A percentile compares a stretch with the other conserved stretches of the same genome.
These are phyloP conservation scores for Gossypioides kirkii DNA, from an alignment of 345 rosid genomes.

Conservation along the genomic window DNA sequence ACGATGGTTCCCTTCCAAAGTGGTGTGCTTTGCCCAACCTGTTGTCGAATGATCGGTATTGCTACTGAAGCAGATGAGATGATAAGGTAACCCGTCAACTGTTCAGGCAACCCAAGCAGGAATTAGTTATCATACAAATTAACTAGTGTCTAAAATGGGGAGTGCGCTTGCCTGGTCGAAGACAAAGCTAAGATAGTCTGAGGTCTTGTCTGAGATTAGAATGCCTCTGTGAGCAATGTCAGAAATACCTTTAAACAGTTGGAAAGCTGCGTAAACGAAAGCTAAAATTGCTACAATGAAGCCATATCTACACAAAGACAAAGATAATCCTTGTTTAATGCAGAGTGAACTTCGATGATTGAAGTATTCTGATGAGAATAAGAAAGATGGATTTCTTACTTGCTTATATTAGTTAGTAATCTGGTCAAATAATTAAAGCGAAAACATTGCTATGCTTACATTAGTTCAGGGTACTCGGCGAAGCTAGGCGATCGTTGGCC, in stretches of 20 bases:
- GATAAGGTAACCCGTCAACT: slow-evolving; percentile 60
- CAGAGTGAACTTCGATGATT: neutral
- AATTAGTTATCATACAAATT: slow-evolving; percentile 7
- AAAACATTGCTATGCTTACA: slow-evolving; percentile 37
- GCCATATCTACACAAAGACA: slow-evolving; percentile 49
- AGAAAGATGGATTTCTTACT: neutral
- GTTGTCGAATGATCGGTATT: slow-evolving; percentile 39
- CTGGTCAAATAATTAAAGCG: neutral
- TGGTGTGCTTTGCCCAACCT: slow-evolving; percentile 22
- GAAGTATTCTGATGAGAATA: neutral
- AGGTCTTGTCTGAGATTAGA: slow-evolving; percentile 53
- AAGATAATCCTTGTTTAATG: neutral
- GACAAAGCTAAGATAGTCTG: slow-evolving; percentile 59
- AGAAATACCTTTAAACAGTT: slow-evolving; percentile 64
- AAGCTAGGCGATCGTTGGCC: slow-evolving; percentile 35
- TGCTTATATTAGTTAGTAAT: neutral
- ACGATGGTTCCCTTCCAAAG: slow-evolving; percentile 40
- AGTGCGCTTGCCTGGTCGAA: slow-evolving; percentile 51
- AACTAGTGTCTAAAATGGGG: neutral
- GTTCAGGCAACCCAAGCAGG: slow-evolving; percentile 6
- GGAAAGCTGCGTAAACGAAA: slow-evolving; percentile 55
- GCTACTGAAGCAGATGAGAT: slow-evolving; percentile 60
- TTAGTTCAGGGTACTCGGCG: slow-evolving; percentile 40
- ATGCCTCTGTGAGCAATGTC: slow-evolving; percentile 61
- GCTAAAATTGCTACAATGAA: slow-evolving; percentile 42